These are phyloP conservation scores for Entomortierella beljakovae DNA, from an alignment of 192 early-diverging fungal species.

Conservation along the genomic window DNA sequence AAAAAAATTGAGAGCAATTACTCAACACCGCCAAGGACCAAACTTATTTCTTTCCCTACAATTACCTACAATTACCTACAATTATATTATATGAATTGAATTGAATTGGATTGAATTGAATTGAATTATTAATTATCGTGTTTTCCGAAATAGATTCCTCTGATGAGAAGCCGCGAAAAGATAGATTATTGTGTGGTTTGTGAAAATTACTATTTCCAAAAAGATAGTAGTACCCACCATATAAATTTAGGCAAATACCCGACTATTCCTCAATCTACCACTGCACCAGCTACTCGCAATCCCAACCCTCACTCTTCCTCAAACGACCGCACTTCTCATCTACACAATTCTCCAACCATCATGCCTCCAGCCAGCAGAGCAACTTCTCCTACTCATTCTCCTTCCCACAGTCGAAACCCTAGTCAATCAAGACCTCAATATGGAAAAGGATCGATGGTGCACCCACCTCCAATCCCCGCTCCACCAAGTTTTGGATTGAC, in stretches of 20 bases:
- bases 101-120: too few relatives aligned
- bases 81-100: background rate
- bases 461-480: conserved; percentile 29
- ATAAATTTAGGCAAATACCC: conserved; percentile 8
- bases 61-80: background rate
- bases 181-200: conserved; percentile 37
- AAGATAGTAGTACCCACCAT: too few relatives aligned
- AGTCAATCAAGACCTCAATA: background rate
- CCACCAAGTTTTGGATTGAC: conserved; percentile 35
- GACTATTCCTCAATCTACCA: background rate
- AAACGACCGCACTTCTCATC: background rate
- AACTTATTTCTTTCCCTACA: too few relatives aligned
- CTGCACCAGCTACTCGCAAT: background rate
- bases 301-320: background rate
- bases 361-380: too few relatives aligned
- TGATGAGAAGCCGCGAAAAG: conserved; percentile 47
- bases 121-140: too few relatives aligned
- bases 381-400: conserved; percentile 24
- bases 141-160: conserved; percentile 29
- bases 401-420: too few relatives aligned
- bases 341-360: too few relatives aligned
- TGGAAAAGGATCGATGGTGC: conserved; percentile 32
- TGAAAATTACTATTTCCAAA: conserved; percentile 8
- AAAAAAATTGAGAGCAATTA: too few relatives aligned
- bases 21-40: background rate